These are phyloP conservation scores for Auricularia heimuer DNA, from an alignment of 768 basidiomycete species.

Conservation along the genomic window DNA sequence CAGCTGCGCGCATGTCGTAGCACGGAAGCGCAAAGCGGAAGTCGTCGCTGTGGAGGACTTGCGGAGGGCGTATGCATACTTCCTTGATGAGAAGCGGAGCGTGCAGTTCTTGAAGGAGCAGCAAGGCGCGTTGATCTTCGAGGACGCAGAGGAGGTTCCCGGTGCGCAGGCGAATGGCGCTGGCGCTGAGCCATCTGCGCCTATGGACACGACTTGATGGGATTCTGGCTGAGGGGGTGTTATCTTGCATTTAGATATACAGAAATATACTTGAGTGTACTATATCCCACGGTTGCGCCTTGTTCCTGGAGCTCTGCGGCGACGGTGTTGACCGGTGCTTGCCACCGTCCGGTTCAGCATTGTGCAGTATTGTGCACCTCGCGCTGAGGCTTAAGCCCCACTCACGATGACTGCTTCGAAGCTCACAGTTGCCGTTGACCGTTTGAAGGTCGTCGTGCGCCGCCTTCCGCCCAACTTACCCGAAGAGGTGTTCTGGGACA, in stretches of 20 bases:
- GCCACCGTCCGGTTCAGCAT: no score
- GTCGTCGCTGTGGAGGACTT: constrained; percentile 81
- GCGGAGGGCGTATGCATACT: constrained; percentile 73
- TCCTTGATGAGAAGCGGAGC: constrained; percentile 88
- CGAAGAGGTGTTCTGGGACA: constrained; percentile 89
- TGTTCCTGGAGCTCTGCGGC: no score
- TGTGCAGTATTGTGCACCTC: no score
- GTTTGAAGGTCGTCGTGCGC: constrained; percentile 76
- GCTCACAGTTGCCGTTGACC: constrained; percentile 2
- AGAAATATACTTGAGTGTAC: no score
- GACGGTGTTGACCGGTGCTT: no score
- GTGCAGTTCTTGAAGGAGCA: constrained; percentile 81
- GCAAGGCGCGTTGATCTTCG: constrained; percentile 17
- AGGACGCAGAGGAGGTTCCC: constrained; percentile 26
- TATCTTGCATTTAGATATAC: background rate
- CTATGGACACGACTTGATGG: background rate
- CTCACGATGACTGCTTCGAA: background rate
- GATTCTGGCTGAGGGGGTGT: background rate
- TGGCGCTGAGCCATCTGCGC: no score
- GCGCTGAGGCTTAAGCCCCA: no score
- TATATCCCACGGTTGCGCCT: no score
- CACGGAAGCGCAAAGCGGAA: constrained; percentile 71
- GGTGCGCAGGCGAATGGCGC: background rate
- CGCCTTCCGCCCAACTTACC: constrained; percentile 87
- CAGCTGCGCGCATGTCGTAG: constrained; percentile 80